phyloP scores from a whole-genome alignment of 2,329 filamentous ascomycete species.

The Polytolypa hystricis region DNA sequence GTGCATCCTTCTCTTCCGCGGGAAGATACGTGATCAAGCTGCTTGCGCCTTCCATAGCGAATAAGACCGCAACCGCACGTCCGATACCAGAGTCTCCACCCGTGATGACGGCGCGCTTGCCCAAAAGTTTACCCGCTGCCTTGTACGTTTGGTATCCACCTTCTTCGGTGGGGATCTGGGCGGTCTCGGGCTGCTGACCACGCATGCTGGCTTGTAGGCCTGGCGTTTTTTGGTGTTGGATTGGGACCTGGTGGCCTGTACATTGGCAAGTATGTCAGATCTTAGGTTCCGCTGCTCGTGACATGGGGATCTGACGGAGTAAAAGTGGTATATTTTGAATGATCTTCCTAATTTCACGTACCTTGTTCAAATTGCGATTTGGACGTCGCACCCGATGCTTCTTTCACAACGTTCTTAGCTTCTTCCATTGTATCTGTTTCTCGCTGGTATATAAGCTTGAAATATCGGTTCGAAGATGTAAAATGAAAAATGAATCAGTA shows the following conservation, averaged over 20 bases:
- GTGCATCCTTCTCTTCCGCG: conserved; percentile 64
- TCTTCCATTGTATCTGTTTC: neutral
- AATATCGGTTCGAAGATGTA: too few species aligned
- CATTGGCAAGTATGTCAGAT: neutral
- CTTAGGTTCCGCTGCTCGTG: neutral
- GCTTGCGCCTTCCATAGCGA: conserved; percentile 69
- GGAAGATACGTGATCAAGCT: conserved; percentile 63
- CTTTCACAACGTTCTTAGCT: neutral
- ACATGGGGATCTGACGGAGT: neutral
- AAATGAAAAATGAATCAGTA: too few species aligned
- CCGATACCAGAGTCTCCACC: conserved; percentile 74
- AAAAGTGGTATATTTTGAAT: too few species aligned
- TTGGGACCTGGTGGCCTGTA: conserved; percentile 39
- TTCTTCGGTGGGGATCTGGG: conserved; percentile 56
- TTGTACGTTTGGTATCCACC: conserved; percentile 61
- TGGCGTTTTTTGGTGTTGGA: conserved; percentile 43
- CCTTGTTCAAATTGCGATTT: neutral
- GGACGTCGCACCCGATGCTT: neutral
- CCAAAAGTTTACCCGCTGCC: conserved; percentile 62
- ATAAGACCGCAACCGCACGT: conserved; percentile 62
- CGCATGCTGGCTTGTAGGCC: conserved; percentile 47
- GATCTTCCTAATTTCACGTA: too few species aligned
- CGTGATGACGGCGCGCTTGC: conserved; percentile 67
- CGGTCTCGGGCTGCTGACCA: conserved; percentile 47
- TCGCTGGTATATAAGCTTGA: too few species aligned